phyloP scores from a whole-genome alignment of 345 rosid genomes.

The Aurinia saxatilis region DNA sequence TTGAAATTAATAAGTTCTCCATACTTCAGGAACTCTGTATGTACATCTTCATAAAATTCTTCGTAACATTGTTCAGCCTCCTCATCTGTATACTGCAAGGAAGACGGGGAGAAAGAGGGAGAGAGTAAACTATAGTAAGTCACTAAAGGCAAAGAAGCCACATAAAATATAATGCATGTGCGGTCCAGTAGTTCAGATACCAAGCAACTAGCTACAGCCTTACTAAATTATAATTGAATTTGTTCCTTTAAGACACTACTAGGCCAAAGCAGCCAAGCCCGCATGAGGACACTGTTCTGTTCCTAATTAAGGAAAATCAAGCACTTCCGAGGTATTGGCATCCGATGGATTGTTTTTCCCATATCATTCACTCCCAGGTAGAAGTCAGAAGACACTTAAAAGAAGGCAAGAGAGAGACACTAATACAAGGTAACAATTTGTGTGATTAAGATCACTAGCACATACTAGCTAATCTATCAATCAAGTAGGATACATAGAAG shows the following conservation, averaged over 20 bases:
- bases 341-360: background rate
- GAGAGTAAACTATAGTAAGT: slow-evolving; percentile 13
- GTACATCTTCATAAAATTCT: slow-evolving; percentile 97
- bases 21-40: slow-evolving; percentile 89
- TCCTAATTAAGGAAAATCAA: slow-evolving; percentile 21
- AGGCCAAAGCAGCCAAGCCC: background rate
- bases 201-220: slow-evolving; percentile 18
- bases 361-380: background rate
- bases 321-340: background rate
- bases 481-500: slow-evolving; percentile 49
- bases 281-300: slow-evolving; percentile 12
- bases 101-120: slow-evolving; percentile 1
- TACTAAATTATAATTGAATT: slow-evolving; percentile 11
- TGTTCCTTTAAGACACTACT: slow-evolving; percentile 8
- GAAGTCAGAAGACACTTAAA: background rate
- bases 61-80: slow-evolving; percentile 76
- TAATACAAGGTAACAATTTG: background rate
- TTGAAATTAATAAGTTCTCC: slow-evolving; percentile 95
- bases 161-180: background rate
- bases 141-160: slow-evolving; percentile 2
- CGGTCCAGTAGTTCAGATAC: background rate
- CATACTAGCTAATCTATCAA: slow-evolving; percentile 12
- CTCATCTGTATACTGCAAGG: slow-evolving; percentile 80
- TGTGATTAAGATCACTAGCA: background rate
- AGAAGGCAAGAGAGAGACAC: background rate